Conservation (phyloP, 2,329 filamentous ascomycete genomes). For the Colletotrichum sp. region DNA sequence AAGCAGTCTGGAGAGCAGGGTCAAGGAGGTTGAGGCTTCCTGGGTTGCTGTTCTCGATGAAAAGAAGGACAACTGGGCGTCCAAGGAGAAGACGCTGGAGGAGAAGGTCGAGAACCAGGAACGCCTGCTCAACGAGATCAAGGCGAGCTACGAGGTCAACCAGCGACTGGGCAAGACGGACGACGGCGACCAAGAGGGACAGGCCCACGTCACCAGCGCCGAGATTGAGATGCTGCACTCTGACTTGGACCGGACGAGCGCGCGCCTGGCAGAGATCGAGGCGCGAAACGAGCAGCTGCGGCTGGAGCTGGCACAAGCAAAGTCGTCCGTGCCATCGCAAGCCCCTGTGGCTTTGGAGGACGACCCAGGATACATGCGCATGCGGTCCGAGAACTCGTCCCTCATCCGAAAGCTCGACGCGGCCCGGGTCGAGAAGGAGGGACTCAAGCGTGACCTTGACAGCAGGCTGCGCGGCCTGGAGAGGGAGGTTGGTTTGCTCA, state of each 20-base stretch:
- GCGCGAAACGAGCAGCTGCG: constrained; percentile 93
- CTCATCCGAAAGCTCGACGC: constrained; percentile 88
- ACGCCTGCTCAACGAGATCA: constrained; percentile 88
- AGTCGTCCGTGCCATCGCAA: constrained; percentile 72
- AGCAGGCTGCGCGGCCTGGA: constrained; percentile 79
- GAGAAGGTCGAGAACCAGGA: constrained; percentile 97
- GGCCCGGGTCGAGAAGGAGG: constrained; percentile 81
- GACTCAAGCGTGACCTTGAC: constrained; percentile 78
- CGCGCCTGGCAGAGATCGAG: constrained; percentile 87
- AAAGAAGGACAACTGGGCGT: constrained; percentile 95
- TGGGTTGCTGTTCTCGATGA: constrained; percentile 91
- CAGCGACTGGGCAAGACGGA: constrained; percentile 82
- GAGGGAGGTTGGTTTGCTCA: constrained; percentile 75
- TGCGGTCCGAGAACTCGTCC: constrained; percentile 92
- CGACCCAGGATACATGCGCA: constrained; percentile 84
- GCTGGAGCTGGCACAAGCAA: constrained; percentile 87
- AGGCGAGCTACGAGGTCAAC: constrained; percentile 95
- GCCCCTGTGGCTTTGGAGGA: constrained; percentile 74
- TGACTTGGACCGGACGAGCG: constrained; percentile 88
- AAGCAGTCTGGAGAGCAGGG: constrained; percentile 75
- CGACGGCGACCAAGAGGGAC: constrained; percentile 60
- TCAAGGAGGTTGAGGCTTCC: constrained; percentile 88
- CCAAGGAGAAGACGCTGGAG: constrained; percentile 88
- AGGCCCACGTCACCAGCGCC: constrained; percentile 76
- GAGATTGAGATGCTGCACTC: constrained; percentile 94